phyloP scores from a whole-genome alignment of 768 basidiomycete species.

The Hygrophoropsis aurantiaca region DNA sequence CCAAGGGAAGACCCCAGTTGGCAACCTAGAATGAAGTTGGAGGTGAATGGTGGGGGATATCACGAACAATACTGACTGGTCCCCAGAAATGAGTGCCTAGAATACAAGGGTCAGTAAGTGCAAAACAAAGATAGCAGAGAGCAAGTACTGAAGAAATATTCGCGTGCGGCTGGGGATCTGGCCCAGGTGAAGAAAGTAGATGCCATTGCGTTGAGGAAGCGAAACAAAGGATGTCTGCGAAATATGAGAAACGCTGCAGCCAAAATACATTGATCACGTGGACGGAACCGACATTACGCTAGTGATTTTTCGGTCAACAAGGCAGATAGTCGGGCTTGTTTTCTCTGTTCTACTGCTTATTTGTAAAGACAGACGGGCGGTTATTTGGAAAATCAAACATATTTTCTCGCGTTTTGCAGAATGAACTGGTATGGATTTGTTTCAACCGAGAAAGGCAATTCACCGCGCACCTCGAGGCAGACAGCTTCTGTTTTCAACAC shows the following conservation, averaged over 20 bases:
- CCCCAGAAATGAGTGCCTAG: constrained; percentile 98
- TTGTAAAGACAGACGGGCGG: too few relatives aligned
- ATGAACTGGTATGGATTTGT: not conserved
- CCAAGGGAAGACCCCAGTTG: constrained; percentile 97
- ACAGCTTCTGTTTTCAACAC: constrained; percentile 11
- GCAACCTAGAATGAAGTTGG: constrained; percentile 62
- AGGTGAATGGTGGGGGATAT: constrained; percentile 3
- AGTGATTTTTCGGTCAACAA: too few relatives aligned
- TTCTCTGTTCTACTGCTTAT: too few relatives aligned
- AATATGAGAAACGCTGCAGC: not conserved
- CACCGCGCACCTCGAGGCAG: constrained; percentile 24
- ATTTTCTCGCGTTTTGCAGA: too few relatives aligned
- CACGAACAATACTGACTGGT: constrained; percentile 62
- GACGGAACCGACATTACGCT: too few relatives aligned
- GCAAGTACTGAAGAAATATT: constrained; percentile 87
- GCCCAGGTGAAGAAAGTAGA: constrained; percentile 88
- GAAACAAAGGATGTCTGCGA: not conserved
- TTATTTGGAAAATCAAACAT: too few relatives aligned
- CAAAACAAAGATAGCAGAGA: constrained; percentile 14
- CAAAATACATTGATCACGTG: too few relatives aligned
- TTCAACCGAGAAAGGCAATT: constrained; percentile 34
- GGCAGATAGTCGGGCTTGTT: too few relatives aligned
- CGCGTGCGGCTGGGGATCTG: constrained; percentile 85
- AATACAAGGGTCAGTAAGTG: constrained; percentile 3
- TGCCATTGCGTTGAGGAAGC: constrained; percentile 58